These are phyloP conservation scores for Chaetomiaceae sp. DNA, from an alignment of 2,329 filamentous ascomycete genomes.

Conservation along the genomic window DNA sequence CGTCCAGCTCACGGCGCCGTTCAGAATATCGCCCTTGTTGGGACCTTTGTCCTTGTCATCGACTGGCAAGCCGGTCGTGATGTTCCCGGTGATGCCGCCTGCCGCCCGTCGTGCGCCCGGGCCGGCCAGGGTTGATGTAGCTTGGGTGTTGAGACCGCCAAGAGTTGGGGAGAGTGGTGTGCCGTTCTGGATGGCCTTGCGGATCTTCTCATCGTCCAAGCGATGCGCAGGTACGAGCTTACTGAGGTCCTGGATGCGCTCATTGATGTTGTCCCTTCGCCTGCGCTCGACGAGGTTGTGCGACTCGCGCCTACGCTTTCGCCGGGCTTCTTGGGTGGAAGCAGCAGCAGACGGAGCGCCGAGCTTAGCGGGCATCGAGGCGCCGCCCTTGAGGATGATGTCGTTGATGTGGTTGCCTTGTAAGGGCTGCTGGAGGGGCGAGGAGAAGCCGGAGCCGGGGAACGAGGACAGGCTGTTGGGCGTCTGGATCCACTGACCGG, in stretches of 20 bases:
- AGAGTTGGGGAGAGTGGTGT: conserved; percentile 82
- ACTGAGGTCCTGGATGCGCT: conserved; percentile 93
- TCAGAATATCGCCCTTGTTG: conserved; percentile 97
- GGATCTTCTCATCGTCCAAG: conserved; percentile 92
- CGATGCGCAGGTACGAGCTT: conserved; percentile 87
- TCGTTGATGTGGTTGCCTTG: conserved; percentile 77
- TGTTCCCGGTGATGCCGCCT: conserved; percentile 64
- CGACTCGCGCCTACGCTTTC: conserved; percentile 82
- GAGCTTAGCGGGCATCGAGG: conserved; percentile 86
- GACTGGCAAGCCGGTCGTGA: conserved; percentile 84
- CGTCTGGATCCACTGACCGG: conserved; percentile 86
- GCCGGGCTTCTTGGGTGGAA: conserved; percentile 88
- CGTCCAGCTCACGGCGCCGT: conserved; percentile 94
- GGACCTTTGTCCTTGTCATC: conserved; percentile 98
- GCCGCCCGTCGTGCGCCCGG: conserved; percentile 76
- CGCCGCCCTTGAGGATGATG: conserved; percentile 79
- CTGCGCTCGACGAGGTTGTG: conserved; percentile 95
- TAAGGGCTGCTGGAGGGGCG: conserved; percentile 63
- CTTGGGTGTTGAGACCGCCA: conserved; percentile 60
- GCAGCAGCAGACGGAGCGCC: conserved; percentile 44
- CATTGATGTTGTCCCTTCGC: conserved; percentile 95
- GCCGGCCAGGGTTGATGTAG: conserved; percentile 81
- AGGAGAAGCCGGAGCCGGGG: conserved; percentile 82
- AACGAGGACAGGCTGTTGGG: conserved; percentile 79
- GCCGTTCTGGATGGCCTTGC: conserved; percentile 89